Conservation (phyloP, 2,329 filamentous ascomycete species). For the Daldinia eschscholtzii region DNA sequence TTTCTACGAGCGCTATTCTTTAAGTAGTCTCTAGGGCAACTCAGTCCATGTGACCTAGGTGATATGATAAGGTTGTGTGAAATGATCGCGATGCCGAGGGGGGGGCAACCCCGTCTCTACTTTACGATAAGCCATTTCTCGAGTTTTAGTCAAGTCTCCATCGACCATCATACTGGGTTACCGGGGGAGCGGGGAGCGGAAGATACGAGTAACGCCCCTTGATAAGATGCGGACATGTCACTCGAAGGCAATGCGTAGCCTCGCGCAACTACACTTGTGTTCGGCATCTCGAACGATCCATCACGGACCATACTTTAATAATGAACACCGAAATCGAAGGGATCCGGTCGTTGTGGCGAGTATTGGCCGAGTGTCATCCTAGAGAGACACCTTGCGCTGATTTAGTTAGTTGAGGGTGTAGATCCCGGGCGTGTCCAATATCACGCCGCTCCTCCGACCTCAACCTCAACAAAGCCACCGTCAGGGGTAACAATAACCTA, state of each 20-base stretch:
- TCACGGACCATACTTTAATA: conserved; percentile 19
- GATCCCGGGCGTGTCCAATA: conserved; percentile 46
- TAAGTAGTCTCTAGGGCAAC: not conserved
- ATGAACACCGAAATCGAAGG: conserved; percentile 14
- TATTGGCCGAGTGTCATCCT: conserved; percentile 45
- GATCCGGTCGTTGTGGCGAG: conserved; percentile 33
- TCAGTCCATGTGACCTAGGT: not conserved
- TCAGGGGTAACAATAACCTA: conserved; percentile 31
- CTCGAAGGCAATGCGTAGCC: conserved; percentile 34
- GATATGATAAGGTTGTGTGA: not conserved
- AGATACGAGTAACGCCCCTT: conserved; percentile 40
- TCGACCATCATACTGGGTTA: conserved; percentile 37
- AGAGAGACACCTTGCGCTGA: conserved; percentile 41
- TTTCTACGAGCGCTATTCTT: conserved; percentile 4
- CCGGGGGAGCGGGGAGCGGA: conserved; percentile 43
- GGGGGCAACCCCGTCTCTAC: conserved; percentile 12
- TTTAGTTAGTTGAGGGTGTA: conserved; percentile 47
- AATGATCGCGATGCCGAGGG: conserved; percentile 4
- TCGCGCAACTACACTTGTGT: conserved; percentile 27
- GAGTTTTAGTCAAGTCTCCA: conserved; percentile 21
- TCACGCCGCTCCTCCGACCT: conserved; percentile 46
- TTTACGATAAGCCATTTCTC: conserved; percentile 29
- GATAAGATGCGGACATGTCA: conserved; percentile 42
- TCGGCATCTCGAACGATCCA: conserved; percentile 5
- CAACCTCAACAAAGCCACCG: conserved; percentile 45